A percentile compares a stretch with the other conserved stretches of the same genome.
Conservation (phyloP, 2,329 filamentous ascomycete genomes). For the Aspergillus pseudotamarii region DNA sequence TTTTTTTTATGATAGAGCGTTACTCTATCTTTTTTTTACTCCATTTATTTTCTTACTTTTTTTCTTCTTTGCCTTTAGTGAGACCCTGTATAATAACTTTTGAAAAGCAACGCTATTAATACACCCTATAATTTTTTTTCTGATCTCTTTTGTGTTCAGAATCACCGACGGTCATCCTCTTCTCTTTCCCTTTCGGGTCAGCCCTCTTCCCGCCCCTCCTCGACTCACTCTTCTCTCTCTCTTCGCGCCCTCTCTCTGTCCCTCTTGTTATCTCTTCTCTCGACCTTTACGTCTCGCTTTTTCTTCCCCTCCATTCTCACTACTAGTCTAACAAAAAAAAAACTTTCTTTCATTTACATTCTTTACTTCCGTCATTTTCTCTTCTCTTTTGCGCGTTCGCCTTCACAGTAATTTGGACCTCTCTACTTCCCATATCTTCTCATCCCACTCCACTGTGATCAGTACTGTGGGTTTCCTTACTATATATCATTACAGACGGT, state of each 20-base stretch:
- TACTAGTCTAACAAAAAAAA: conserved; percentile 7
- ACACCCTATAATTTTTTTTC: background rate
- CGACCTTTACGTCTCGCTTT: conserved; percentile 19
- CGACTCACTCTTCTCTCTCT: conserved; percentile 15
- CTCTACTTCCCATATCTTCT: conserved; percentile 12
- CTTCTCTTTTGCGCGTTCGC: conserved; percentile 36
- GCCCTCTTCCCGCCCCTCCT: conserved; percentile 28
- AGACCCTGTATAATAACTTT: background rate
- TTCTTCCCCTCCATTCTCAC: conserved; percentile 19
- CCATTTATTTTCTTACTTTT: conserved; percentile 2
- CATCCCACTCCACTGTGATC: conserved; percentile 14
- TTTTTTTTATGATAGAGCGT: background rate
- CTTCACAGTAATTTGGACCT: conserved; percentile 34
- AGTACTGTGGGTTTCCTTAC: conserved; percentile 11
- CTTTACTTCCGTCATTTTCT: conserved; percentile 17
- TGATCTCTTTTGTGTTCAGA: conserved; percentile 2
- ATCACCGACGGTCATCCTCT: background rate
- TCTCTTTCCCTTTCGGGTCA: conserved; percentile 17
- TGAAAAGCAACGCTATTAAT: background rate
- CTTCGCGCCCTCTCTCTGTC: conserved; percentile 20
- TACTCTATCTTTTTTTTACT: background rate
- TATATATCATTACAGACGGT: conserved; percentile 13
- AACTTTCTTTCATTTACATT: conserved; percentile 13
- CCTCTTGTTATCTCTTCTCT: conserved; percentile 15
- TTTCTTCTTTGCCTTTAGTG: background rate